Base-by-base conservation (phyloP, 2,329 filamentous ascomycete genomes). In the Nemania serpens region DNA sequence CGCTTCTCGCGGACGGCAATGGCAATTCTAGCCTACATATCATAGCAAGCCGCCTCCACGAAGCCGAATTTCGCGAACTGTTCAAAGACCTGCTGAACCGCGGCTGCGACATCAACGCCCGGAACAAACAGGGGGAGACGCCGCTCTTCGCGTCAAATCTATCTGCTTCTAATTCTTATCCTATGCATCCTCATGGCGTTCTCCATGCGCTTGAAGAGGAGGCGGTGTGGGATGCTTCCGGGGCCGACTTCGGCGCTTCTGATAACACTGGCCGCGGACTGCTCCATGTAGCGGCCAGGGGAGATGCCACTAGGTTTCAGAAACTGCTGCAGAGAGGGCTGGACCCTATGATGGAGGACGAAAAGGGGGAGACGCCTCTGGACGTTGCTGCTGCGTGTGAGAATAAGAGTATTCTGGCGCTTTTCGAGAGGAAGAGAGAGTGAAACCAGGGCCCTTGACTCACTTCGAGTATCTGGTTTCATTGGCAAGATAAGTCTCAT, bases 321-420 rank as follows among this genome's bases (percentile, higher is more conserved):
- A 39, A 51, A n/a, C 41, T 58, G 10, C 17, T 58, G 39, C 1
- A 52, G 13, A 47, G 5, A 47, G 55, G 55, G n/a, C 12, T 58
- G 5, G 55, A 58, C 20, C 55, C 55, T 1, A 58, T 37, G 47
- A 47, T 47, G 47, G 55, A 58, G 6, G 55, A 58, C n/a, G 29
- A 46, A 25, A 41, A 58, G 18, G 46, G 39, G 39, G 39, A 47
- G 33, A 58, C 47, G 5, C 47, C 55, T 39, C 39, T 58, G 11
- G 55, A 58, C n/a, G 55, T 58, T 46, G 55, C 55, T 37, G 55
- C 55, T 39, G 55, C 55, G 5, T 58, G 29, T 41, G 47, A 12
- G 29, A 58, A 52, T 20, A 47, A 39, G 39, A 33, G 39, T 13
- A n/a, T 58, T 46, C 48, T 58, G 5, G 55, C 39, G 18, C 55